These are phyloP conservation scores for Aspergillus ibericus DNA, from an alignment of 2,329 filamentous ascomycete species.

Conservation along the genomic window DNA sequence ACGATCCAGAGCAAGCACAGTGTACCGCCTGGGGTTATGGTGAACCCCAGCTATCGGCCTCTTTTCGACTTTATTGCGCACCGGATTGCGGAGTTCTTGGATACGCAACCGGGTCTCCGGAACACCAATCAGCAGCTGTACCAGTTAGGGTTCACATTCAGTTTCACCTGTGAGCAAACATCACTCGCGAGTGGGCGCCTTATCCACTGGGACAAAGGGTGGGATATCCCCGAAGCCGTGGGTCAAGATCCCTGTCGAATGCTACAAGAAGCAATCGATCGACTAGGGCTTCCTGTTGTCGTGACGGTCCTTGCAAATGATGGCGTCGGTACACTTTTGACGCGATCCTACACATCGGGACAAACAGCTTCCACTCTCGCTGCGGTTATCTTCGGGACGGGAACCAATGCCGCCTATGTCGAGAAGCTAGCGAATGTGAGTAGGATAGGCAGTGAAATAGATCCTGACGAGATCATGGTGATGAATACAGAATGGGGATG, in stretches of 20 bases:
- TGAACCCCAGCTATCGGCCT: slow-evolving; percentile 16
- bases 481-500: slow-evolving; percentile 26
- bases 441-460: not conserved
- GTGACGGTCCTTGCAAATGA: slow-evolving; percentile 24
- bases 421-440: slow-evolving; percentile 15
- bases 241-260: slow-evolving; percentile 21
- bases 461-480: slow-evolving; percentile 16
- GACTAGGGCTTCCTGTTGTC: slow-evolving; percentile 15
- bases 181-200: slow-evolving; percentile 19
- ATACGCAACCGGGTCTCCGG: not conserved
- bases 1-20: slow-evolving; percentile 16
- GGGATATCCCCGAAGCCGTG: slow-evolving; percentile 24
- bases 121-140: not conserved
- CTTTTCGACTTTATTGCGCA: slow-evolving; percentile 22
- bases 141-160: slow-evolving; percentile 24
- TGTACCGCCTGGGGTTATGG: slow-evolving; percentile 18
- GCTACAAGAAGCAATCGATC: slow-evolving; percentile 24
- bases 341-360: slow-evolving; percentile 18
- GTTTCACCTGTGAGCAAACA: slow-evolving; percentile 22
- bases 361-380: slow-evolving; percentile 14
- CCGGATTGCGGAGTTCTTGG: slow-evolving; percentile 15
- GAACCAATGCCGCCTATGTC: slow-evolving; percentile 24
- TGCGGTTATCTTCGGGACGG: slow-evolving; percentile 24
- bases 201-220: slow-evolving; percentile 24
- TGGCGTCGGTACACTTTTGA: slow-evolving; percentile 22